Evolutionary conservation across 768 basidiomycete genomes (phyloP).

Genomic region (Leccinellum albellum): DNA sequence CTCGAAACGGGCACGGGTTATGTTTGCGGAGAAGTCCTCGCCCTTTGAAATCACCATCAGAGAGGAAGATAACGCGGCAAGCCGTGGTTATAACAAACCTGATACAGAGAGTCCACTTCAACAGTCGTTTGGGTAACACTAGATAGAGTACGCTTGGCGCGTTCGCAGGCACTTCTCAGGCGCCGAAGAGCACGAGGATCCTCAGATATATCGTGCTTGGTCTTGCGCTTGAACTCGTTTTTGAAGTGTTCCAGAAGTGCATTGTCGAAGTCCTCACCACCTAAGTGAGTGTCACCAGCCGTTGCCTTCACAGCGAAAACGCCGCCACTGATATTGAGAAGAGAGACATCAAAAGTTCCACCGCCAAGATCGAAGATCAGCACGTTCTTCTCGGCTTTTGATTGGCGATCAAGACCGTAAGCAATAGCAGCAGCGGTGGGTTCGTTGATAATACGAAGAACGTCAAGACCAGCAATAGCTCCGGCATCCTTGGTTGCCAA

Average conservation of each 20-base stretch:
- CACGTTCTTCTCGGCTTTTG: conserved; percentile 93
- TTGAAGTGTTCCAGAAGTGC: conserved; percentile 98
- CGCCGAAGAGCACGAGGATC: conserved; percentile 96
- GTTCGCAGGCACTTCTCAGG: conserved; percentile 95
- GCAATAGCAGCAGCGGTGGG: conserved; percentile 99
- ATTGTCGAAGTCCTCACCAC: conserved; percentile 99
- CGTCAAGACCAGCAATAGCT: conserved; percentile 95
- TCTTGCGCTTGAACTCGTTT: conserved; percentile 98
- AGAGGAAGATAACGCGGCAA: neutral
- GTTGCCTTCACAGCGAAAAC: conserved; percentile 99
- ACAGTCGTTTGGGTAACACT: conserved; percentile 98
- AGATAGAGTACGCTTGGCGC: conserved; percentile 98
- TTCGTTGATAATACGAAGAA: conserved; percentile 99
- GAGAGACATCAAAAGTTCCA: conserved; percentile 99
- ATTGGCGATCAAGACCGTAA: conserved; percentile 95
- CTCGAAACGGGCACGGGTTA: conserved; percentile 99
- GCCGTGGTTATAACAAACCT: conserved; percentile 44
- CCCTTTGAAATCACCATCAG: conserved; percentile 48
- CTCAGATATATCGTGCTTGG: conserved; percentile 94
- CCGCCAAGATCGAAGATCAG: conserved; percentile 99
- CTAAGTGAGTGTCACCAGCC: conserved; percentile 98
- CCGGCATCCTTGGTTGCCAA: conserved; percentile 99
- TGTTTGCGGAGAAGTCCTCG: conserved; percentile 97
- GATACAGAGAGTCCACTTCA: conserved; percentile 97
- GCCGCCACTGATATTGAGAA: conserved; percentile 95